phyloP scores from a whole-genome alignment of 441 rosid genomes.

The Gossypium davidsonii region DNA sequence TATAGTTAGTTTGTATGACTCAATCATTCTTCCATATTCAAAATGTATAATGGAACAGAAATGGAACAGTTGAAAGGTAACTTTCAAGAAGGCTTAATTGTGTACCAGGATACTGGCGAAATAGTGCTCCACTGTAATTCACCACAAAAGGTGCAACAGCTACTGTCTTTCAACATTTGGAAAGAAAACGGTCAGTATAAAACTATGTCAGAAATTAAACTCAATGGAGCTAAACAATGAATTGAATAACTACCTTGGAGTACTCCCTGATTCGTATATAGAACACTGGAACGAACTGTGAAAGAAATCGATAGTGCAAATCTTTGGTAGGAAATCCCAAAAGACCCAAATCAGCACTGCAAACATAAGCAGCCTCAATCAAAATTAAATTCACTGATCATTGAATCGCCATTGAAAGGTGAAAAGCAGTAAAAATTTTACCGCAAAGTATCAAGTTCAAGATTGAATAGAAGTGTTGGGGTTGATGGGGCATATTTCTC shows the following conservation, averaged over 20 bases:
- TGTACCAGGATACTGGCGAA: constrained; percentile 88
- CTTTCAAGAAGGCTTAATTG: neutral
- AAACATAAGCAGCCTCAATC: constrained; percentile 21
- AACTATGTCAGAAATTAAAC: constrained; percentile 16
- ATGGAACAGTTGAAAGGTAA: neutral
- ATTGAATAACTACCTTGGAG: constrained; percentile 60
- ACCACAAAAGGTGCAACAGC: constrained; percentile 79
- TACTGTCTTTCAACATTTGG: constrained; percentile 55
- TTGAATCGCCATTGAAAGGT: constrained; percentile 7
- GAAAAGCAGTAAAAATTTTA: constrained; percentile 26
- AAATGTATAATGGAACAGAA: neutral
- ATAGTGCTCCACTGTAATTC: constrained; percentile 85
- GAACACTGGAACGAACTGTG: constrained; percentile 78
- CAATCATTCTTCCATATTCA: neutral
- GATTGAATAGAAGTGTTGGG: constrained; percentile 80
- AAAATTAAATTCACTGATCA: constrained; percentile 11
- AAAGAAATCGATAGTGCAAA: constrained; percentile 84
- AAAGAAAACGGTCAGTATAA: constrained; percentile 24
- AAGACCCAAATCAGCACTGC: constrained; percentile 89
- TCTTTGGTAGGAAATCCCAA: constrained; percentile 90
- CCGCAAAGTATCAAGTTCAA: constrained; percentile 94
- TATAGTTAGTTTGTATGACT: neutral
- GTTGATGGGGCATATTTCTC: constrained; percentile 67
- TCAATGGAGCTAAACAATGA: neutral
- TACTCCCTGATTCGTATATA: constrained; percentile 84